Conservation (phyloP, 306 rosid genomes). For the Notholithocarpus densiflorus region DNA sequence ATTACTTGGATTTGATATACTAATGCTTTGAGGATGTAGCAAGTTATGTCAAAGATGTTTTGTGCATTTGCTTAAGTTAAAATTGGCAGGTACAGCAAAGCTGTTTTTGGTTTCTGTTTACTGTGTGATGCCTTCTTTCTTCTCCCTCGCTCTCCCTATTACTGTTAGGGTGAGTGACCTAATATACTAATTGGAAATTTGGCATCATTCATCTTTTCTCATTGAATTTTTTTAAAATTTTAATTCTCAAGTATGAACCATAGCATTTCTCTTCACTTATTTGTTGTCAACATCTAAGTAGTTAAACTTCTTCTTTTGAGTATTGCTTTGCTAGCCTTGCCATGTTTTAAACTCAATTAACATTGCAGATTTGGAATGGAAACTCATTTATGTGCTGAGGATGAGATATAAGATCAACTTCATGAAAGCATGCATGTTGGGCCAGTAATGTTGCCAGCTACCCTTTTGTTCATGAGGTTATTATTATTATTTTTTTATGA, state of each 20-base stretch:
- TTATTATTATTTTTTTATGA: neutral
- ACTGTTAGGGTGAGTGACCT: neutral
- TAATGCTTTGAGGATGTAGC: neutral
- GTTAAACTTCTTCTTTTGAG: neutral
- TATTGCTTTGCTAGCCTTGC: no score
- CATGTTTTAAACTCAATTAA: no score
- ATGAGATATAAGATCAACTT: slow-evolving; percentile 86
- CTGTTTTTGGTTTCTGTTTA: neutral
- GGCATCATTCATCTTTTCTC: neutral
- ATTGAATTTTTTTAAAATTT: neutral
- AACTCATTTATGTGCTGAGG: slow-evolving; percentile 94
- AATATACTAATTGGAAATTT: neutral
- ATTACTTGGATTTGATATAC: neutral
- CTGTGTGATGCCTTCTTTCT: neutral
- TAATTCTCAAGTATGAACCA: no score
- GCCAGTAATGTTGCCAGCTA: slow-evolving; percentile 91
- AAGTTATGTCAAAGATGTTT: neutral
- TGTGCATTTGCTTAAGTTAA: neutral
- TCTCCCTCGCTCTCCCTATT: neutral
- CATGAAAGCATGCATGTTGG: slow-evolving; percentile 92
- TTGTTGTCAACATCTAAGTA: neutral
- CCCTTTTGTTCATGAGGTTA: slow-evolving; percentile 79
- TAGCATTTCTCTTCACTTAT: neutral
- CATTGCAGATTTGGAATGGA: slow-evolving; percentile 83
- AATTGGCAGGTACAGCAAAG: neutral